phyloP scores from a whole-genome alignment of 164 flowering plant genomes.

The Akebia trifoliata region DNA sequence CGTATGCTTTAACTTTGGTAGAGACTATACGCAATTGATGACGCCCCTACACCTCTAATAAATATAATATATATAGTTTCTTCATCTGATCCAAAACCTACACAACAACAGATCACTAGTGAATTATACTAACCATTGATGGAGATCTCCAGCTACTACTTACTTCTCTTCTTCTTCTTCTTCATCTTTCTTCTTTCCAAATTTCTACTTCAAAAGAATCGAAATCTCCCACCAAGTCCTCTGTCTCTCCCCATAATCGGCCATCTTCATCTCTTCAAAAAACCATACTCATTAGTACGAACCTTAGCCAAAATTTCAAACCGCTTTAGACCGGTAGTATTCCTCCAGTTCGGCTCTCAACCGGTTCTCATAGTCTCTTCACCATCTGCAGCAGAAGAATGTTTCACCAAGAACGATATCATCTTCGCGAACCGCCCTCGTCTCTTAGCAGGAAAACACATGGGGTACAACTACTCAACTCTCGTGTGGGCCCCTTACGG shows the following conservation, averaged over 20 bases:
- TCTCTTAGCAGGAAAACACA: constrained; percentile 7
- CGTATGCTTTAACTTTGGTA: too few species aligned
- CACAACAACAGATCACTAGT: background rate
- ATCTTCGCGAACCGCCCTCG: constrained; percentile 14
- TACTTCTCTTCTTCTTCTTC: background rate
- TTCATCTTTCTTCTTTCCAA: background rate
- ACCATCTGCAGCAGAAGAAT: constrained; percentile 10
- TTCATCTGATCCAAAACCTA: constrained; percentile 11
- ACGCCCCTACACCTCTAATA: too few species aligned
- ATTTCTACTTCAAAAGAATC: background rate
- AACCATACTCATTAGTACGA: constrained; percentile 9
- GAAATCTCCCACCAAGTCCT: constrained; percentile 16
- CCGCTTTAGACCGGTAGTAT: constrained; percentile 1
- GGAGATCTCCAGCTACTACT: background rate
- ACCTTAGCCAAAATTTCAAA: constrained; percentile 4
- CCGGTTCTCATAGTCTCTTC: constrained; percentile 13
- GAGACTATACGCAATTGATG: too few species aligned
- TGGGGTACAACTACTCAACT: constrained; percentile 11
- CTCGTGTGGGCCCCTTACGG: constrained; percentile 15
- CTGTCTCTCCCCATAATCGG: constrained; percentile 11
- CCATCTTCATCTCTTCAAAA: constrained; percentile 16
- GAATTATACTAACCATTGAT: background rate
- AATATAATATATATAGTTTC: too few species aligned
- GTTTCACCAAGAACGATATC: constrained; percentile 11
- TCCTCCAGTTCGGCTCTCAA: constrained; percentile 11